phyloP scores from a whole-genome alignment of 2,329 filamentous ascomycete species.

The Diplodia intermedia region DNA sequence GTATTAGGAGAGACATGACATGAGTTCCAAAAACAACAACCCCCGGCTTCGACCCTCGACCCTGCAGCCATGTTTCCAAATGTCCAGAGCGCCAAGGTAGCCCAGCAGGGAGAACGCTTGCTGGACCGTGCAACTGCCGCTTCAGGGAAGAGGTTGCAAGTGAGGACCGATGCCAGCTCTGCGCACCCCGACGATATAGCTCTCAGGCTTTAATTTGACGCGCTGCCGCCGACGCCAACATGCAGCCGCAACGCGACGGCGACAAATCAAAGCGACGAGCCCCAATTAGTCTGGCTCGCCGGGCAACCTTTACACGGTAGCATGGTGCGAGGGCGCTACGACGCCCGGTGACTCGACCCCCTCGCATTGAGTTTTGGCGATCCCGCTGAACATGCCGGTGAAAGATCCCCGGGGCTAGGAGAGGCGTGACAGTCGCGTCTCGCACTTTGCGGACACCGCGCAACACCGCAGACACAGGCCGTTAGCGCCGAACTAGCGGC shows the following conservation, averaged over 20 bases:
- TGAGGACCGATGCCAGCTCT: slow-evolving; percentile 1
- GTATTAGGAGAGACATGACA: slow-evolving; percentile 27
- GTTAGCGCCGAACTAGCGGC: slow-evolving; percentile 11
- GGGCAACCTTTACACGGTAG: slow-evolving; percentile 8
- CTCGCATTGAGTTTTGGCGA: slow-evolving; percentile 20
- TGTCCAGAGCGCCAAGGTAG: background rate
- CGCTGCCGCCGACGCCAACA: slow-evolving; percentile 10
- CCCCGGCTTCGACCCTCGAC: slow-evolving; percentile 2
- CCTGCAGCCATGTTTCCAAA: background rate
- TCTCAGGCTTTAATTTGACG: slow-evolving; percentile 15
- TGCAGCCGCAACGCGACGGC: slow-evolving; percentile 6
- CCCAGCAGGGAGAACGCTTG: background rate
- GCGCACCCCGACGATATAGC: slow-evolving; percentile 1
- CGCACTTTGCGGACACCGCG: slow-evolving; percentile 25
- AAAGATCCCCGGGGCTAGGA: slow-evolving; percentile 7
- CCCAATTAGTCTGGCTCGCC: background rate
- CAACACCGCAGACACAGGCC: slow-evolving; percentile 12
- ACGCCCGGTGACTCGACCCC: background rate
- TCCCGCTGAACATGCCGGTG: slow-evolving; percentile 21
- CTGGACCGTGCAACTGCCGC: slow-evolving; percentile 1
- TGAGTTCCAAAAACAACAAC: slow-evolving; percentile 19
- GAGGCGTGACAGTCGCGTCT: background rate
- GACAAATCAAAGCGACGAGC: slow-evolving; percentile 12
- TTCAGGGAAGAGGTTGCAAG: background rate
- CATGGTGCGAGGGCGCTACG: slow-evolving; percentile 22